A percentile compares a stretch with the other conserved stretches of the same genome.
These are phyloP conservation scores for Starmera caribaea DNA, from an alignment of 805 yeast species.

Conservation along the genomic window DNA sequence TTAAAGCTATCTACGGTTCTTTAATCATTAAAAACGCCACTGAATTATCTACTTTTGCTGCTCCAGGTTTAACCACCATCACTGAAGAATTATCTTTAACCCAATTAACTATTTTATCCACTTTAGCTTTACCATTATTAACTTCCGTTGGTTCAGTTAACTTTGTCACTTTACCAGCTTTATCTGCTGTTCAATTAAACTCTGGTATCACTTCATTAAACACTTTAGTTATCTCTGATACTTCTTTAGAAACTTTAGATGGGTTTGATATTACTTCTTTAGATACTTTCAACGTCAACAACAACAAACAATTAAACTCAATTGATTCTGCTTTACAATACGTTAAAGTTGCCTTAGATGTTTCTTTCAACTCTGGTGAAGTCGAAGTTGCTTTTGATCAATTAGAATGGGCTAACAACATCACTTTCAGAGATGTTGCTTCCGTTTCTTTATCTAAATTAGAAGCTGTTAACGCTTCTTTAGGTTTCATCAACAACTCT, in stretches of 20 bases:
- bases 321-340: slow-evolving; percentile 64
- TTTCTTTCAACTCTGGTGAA: slow-evolving; percentile 77
- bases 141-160: slow-evolving; percentile 72
- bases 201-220: slow-evolving; percentile 66
- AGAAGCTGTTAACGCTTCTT: slow-evolving; percentile 66
- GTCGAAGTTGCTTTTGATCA: slow-evolving; percentile 61
- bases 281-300: slow-evolving; percentile 69
- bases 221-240: slow-evolving; percentile 62
- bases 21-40: slow-evolving; percentile 60
- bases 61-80: slow-evolving; percentile 69
- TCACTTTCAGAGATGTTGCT: slow-evolving; percentile 73
- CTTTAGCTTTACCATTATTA: slow-evolving; percentile 69
- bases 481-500: slow-evolving; percentile 70
- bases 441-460: slow-evolving; percentile 64
- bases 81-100: slow-evolving; percentile 58
- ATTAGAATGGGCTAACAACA: slow-evolving; percentile 79
- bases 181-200: slow-evolving; percentile 57
- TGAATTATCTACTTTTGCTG: slow-evolving; percentile 52
- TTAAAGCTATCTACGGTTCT: slow-evolving; percentile 71
- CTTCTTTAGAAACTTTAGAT: slow-evolving; percentile 55
- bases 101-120: slow-evolving; percentile 54
- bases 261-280: slow-evolving; percentile 49
- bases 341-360: slow-evolving; percentile 65
- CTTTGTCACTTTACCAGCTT: slow-evolving; percentile 82
- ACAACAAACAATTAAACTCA: slow-evolving; percentile 71